Evolutionary conservation across 2,329 filamentous ascomycete species (phyloP).

Genomic region (Ceratocystis lukuohia): DNA sequence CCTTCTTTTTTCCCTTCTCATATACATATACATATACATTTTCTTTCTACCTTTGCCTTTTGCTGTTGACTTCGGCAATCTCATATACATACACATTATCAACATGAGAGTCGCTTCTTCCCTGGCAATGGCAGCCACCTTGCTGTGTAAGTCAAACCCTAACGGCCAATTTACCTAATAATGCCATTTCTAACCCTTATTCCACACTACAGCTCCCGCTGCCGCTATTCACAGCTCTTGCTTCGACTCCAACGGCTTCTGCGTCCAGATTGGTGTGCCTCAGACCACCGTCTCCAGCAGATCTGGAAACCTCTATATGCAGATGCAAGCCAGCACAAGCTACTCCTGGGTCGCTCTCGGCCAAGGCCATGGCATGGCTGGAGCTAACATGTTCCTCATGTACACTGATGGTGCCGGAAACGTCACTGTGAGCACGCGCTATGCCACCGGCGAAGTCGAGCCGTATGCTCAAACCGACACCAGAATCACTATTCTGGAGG

Average conservation of each 20-base stretch:
- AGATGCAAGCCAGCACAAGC: conserved; percentile 40
- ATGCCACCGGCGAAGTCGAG: conserved; percentile 34
- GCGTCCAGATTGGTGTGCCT: conserved; percentile 45
- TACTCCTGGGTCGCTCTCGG: conserved; percentile 47
- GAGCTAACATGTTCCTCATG: conserved; percentile 48
- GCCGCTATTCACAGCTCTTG: conserved; percentile 26
- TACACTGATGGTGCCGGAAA: conserved; percentile 46
- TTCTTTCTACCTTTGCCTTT: neutral
- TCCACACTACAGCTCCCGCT: neutral
- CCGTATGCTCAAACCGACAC: conserved; percentile 35
- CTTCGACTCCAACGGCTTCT: conserved; percentile 32
- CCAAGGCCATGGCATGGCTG: conserved; percentile 41
- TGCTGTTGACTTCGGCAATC: neutral
- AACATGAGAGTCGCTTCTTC: conserved; percentile 7
- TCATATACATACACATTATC: neutral
- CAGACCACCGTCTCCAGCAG: conserved; percentile 33
- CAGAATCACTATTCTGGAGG: conserved; percentile 40
- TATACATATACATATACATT: neutral
- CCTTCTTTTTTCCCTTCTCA: neutral
- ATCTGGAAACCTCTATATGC: conserved; percentile 46
- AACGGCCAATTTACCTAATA: neutral
- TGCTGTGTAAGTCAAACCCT: conserved; percentile 12
- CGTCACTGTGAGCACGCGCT: conserved; percentile 47
- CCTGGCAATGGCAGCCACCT: conserved; percentile 5
- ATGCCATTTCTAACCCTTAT: neutral